Evolutionary conservation across 306 rosid genomes (phyloP).

Genomic region (Nissolia schottii): DNA sequence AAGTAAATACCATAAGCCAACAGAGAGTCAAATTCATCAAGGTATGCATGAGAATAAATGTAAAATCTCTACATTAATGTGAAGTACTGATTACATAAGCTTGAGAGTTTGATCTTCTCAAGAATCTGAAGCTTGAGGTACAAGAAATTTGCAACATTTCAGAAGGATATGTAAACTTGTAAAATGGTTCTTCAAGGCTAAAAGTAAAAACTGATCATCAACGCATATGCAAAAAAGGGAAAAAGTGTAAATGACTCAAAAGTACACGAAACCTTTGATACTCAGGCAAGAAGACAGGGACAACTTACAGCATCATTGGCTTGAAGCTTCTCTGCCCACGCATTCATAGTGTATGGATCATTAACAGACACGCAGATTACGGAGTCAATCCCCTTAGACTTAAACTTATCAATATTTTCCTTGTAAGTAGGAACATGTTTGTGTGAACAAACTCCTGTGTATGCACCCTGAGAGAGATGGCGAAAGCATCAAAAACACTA

Average conservation of each 20-base stretch:
- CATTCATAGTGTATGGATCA: conserved; percentile 76
- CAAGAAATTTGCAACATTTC: background rate
- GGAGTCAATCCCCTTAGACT: conserved; percentile 74
- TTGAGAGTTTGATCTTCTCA: background rate
- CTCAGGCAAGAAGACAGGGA: background rate
- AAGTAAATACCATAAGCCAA: background rate
- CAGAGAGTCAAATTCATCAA: background rate
- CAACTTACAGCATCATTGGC: conserved; percentile 75
- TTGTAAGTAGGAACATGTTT: conserved; percentile 91
- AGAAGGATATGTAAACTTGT: background rate
- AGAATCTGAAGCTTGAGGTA: background rate
- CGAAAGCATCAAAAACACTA: conserved; percentile 2
- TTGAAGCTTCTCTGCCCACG: conserved; percentile 84
- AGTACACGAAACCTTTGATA: background rate
- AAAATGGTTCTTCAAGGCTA: background rate
- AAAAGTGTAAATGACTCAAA: background rate
- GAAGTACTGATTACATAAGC: background rate
- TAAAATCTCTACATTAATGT: background rate
- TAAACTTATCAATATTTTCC: conserved; percentile 65
- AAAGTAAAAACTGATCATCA: background rate
- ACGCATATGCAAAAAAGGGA: background rate
- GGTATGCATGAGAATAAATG: background rate
- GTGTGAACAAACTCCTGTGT: conserved; percentile 86
- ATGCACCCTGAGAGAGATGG: conserved; percentile 68
- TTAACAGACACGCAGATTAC: conserved; percentile 84